Evolutionary conservation across 176 grass and related monocot genomes (phyloP), one percentile per base, ranked within the genome.

Genomic region (Ananas comosus): DNA sequence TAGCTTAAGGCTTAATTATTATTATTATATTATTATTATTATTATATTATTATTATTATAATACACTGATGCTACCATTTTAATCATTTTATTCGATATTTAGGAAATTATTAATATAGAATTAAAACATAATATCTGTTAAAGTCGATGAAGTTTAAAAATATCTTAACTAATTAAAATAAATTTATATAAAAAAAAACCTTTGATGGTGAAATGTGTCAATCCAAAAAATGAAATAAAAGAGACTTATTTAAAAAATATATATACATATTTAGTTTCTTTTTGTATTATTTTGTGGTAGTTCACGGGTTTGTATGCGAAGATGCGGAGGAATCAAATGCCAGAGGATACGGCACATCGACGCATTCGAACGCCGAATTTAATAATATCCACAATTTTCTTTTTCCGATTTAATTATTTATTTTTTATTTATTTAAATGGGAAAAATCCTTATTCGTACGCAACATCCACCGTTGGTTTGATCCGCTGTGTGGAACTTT

Each of bases 231-330:
- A 10, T 2, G 13, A 69, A 19, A 53, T 13, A 42, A 42, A 42
- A 42, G 4, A 42, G 4, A 42, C 4, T 42, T 7, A 42, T 42
- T 42, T 42, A 4, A 42, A 42, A 42, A 42, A 42, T n/a, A 42
- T 1, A 42, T 7, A 42, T 7, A 42, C 4, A 42, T 42, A 42
- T 42, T 42, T 42, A 42, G 4, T 42, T 42, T 42, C 0, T 42
- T 42, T 5, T 42, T 42, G 3, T 8, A 16, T 7, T 48, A 13
- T n/a, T 29, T 7, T 49, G 0, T 49, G 53, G 51, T 51, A 33
- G 71, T 65, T 80, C 71, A 84, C 79, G 74, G 79, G 75, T 74
- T 78, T 9, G 66, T 64, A 70, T 75, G 51, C 33, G 79, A 78
- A 82, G 79, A 82, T 86, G 70, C 84, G 22, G 29, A 47, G 24